phyloP scores from a whole-genome alignment of 495 filamentous ascomycete species.

The Podospora anserina region DNA sequence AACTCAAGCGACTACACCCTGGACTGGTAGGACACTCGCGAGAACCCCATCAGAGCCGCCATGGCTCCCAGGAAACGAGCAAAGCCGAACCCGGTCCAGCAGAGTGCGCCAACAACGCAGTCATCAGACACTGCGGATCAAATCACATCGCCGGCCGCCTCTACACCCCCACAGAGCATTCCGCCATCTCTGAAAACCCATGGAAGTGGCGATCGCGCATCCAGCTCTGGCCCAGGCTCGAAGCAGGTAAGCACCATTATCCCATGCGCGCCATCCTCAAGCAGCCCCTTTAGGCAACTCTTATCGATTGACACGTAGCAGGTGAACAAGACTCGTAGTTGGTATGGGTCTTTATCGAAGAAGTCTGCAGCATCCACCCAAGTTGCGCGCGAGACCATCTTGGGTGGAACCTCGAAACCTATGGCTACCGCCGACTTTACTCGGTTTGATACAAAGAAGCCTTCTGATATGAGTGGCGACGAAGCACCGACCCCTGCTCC shows the following conservation, averaged over 20 bases:
- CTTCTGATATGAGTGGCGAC: conserved; percentile 28
- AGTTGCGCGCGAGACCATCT: conserved; percentile 73
- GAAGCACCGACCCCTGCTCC: conserved; percentile 25
- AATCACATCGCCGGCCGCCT: conserved; percentile 7
- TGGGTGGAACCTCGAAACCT: conserved; percentile 50
- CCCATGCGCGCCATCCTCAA: neutral
- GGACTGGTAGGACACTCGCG: neutral
- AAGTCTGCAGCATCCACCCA: conserved; percentile 72
- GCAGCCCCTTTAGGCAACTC: neutral
- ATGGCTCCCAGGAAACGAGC: conserved; percentile 64
- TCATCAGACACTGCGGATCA: conserved; percentile 8
- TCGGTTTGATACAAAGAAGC: conserved; percentile 45
- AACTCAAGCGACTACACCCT: neutral
- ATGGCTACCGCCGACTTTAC: conserved; percentile 42
- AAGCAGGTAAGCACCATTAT: conserved; percentile 22
- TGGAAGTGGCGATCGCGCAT: conserved; percentile 8
- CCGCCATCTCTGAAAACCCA: conserved; percentile 11
- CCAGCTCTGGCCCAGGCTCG: conserved; percentile 8
- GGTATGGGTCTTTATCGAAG: conserved; percentile 66
- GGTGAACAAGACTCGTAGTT: conserved; percentile 57
- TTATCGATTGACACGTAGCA: conserved; percentile 28
- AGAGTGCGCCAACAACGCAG: conserved; percentile 24
- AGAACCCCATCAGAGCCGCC: conserved; percentile 6
- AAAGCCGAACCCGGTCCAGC: conserved; percentile 51
- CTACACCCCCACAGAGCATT: conserved; percentile 13